A percentile compares a stretch with the other conserved stretches of the same genome.
Conservation (phyloP, 2,329 filamentous ascomycete species). For the Aspergillus brasiliensis region DNA sequence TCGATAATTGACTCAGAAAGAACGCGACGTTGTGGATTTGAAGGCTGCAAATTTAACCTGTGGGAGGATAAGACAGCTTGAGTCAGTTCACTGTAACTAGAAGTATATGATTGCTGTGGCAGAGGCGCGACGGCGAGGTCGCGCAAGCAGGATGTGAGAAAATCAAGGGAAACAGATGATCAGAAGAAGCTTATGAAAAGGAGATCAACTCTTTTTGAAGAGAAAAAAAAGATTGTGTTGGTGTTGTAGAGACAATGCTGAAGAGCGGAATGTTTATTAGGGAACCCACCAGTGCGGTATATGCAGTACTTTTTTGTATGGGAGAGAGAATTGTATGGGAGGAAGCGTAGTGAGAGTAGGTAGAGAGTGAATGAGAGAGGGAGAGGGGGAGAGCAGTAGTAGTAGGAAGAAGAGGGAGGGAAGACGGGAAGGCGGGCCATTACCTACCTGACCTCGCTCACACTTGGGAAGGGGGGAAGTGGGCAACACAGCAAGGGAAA, state of each 20-base stretch:
- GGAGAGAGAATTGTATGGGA: slow-evolving; percentile 35
- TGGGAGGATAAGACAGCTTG: slow-evolving; percentile 13
- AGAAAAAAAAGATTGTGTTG: slow-evolving; percentile 28
- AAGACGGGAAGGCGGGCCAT: slow-evolving; percentile 28
- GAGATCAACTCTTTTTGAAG: slow-evolving; percentile 16
- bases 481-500: slow-evolving; percentile 32
- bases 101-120: slow-evolving; percentile 26
- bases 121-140: slow-evolving; percentile 27
- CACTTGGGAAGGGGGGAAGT: slow-evolving; percentile 25
- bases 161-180: slow-evolving; percentile 23
- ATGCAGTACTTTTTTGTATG: slow-evolving; percentile 46
- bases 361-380: slow-evolving; percentile 32
- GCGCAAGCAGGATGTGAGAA: slow-evolving; percentile 27
- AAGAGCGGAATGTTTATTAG: slow-evolving; percentile 32
- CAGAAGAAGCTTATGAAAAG: slow-evolving; percentile 16
- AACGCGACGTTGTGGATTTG: slow-evolving; percentile 13
- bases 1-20: slow-evolving; percentile 16
- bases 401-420: slow-evolving; percentile 31
- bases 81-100: slow-evolving; percentile 12
- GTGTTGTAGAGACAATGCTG: slow-evolving; percentile 30
- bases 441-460: slow-evolving; percentile 18
- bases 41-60: slow-evolving; percentile 17
- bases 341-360: slow-evolving; percentile 33
- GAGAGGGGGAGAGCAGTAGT: slow-evolving; percentile 37
- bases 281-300: slow-evolving; percentile 40